Base-by-base conservation (phyloP, 768 basidiomycete genomes). In the Mycena floridula region DNA sequence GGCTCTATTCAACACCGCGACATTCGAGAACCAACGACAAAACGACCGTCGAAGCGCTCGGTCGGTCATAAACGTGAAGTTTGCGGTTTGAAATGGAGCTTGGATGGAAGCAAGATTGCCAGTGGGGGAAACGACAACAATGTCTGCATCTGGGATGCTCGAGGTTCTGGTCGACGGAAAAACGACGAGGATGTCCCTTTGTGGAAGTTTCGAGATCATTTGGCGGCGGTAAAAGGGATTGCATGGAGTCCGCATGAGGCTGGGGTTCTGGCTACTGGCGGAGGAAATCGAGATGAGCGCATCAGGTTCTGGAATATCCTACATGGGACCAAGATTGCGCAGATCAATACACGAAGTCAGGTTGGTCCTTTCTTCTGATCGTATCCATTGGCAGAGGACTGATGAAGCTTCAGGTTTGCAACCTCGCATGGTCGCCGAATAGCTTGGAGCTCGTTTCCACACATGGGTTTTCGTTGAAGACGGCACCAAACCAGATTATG, bases 101-200 rank as follows among this genome's bases (percentile, higher is more conserved):
- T 63, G n/a, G 70, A 74, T 30, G 71, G 69, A 35, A 64, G 68
- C 27, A 47, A 63, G 41, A 66, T 88, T 7, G 85, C 85, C 13
- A 80, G 76, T 39, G 85, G 85, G 3, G 85, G 85, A 0, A 88
- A 88, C 54, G 85, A 88, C 62, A 88, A 88, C 64, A 86, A 85
- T 63, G 76, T 88, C 12, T 81, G 79, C 50, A 81, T 88, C 35
- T 88, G 85, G 79, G 83, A 86, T 52, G 65, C 79, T 27, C 70
- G 77, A 45, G 77, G 74, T 12, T 70, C 70, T 5, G 64, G 65
- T 38, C 62, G 64, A n/a, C 54, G 54, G 3, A 54, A 54, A 1
- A 57, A 58, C 7, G 51, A 59, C 7, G 57, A 59, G 2, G 67
- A 66, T 25, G 49, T 58, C 24, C 86, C 85, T 2, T 61, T 87